Conservation (phyloP, 202 grass and related monocot genomes). For the Cymbopogon flexuosus region DNA sequence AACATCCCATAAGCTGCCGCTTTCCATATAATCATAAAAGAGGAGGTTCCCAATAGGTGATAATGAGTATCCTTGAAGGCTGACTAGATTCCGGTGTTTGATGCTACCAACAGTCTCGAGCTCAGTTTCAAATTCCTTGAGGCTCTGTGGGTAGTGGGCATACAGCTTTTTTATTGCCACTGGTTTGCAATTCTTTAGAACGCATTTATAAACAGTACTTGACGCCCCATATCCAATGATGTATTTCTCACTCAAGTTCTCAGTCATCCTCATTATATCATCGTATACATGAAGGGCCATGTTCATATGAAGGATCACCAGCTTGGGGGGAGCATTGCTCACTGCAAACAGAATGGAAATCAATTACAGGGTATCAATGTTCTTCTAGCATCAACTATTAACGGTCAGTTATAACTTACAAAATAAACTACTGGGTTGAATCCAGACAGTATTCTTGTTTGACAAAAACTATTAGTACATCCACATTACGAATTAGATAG, state of each 20-base stretch:
- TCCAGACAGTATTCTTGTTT: neutral
- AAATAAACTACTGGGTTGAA: neutral
- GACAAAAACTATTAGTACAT: neutral
- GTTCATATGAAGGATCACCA: conserved; percentile 98
- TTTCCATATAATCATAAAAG: conserved; percentile 98
- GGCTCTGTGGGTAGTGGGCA: conserved; percentile 61
- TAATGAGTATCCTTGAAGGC: conserved; percentile 83
- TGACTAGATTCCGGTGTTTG: conserved; percentile 92
- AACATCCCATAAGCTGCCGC: conserved; percentile 94
- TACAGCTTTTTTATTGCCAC: conserved; percentile 92
- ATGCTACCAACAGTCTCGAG: conserved; percentile 91
- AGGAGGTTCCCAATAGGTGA: conserved; percentile 87
- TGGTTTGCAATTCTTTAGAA: conserved; percentile 89
- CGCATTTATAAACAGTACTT: conserved; percentile 96
- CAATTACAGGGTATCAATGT: conserved; percentile 16
- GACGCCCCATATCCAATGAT: conserved; percentile 95
- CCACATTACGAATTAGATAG: neutral
- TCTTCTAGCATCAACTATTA: conserved; percentile 11
- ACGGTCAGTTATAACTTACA: neutral
- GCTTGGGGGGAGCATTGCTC: conserved; percentile 54
- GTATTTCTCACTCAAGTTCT: conserved; percentile 95
- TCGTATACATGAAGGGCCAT: conserved; percentile 95
- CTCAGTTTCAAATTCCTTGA: conserved; percentile 95
- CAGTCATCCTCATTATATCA: conserved; percentile 99
- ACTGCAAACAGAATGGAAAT: conserved; percentile 43